Base-by-base conservation (phyloP, 2,329 filamentous ascomycete species). In the Penicillium capsulatum region DNA sequence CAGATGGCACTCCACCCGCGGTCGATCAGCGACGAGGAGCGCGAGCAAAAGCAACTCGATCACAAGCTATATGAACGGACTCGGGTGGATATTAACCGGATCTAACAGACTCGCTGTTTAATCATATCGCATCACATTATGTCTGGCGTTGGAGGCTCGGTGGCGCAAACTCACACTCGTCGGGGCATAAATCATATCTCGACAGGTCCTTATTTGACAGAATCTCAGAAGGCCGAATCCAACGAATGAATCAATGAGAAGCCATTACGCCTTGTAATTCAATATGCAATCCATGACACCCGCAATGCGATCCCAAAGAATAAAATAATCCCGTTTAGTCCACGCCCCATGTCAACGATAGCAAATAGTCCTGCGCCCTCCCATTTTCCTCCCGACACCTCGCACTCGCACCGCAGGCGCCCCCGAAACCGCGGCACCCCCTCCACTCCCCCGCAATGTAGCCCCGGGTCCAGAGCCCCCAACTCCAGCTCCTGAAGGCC, bases 11-110 rank as follows among this genome's bases (percentile, higher is more conserved):
- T 97, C 5, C 76, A 86, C 48, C 81, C 86, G 2, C 79, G 83
- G 10, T 65, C 65, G 4, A 50, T 84, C 29, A 74, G 69, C 1
- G 75, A 81, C 0, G 74, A 77, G 24, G 81, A 84, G 46, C 71
- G 69, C 20, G 72, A 71, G 24, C 71, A 68, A 19, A 75, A 72
- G 8, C 72, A 84, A 59, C 67, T 90, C 31, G 74, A 76, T 26
- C 88, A 96, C 64, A 80, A 80, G 53, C 69, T 97, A 16, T 95
- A 84, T 65, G 81, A 91, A 46, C 75, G 92, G 44, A 83, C 87
- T 19, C 79, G 91, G 47, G 87, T 95, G 15, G 91, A 98, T 65
- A 84, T 98, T 59, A 77, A 84, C 26, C 83, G 79, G 69, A 92
- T 96, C 61, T 83, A 64, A 54, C 26, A 15, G 24, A 6, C 10